Conservation (phyloP, 768 basidiomycete genomes). For the Rhizopogon vulgaris region DNA sequence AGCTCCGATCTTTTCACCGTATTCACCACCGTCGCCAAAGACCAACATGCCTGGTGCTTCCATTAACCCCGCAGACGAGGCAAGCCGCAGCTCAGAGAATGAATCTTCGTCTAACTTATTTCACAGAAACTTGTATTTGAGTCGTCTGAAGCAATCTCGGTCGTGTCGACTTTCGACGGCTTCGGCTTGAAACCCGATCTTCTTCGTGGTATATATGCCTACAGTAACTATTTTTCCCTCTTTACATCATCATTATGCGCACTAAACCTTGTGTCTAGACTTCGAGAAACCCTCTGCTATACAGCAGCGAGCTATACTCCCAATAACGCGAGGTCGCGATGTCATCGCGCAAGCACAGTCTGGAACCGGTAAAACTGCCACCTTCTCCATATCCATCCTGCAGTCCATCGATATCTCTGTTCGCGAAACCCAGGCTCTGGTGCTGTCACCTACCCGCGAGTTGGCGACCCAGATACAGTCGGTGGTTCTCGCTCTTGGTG, state of each 20-base stretch:
- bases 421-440: constrained; percentile 92
- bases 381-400: constrained; percentile 96
- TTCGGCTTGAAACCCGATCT: constrained; percentile 92
- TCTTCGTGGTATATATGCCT: constrained; percentile 94
- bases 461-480: constrained; percentile 99
- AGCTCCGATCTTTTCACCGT: constrained; percentile 49
- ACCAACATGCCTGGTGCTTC: constrained; percentile 57
- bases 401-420: constrained; percentile 96
- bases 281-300: constrained; percentile 99
- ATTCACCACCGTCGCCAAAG: constrained; percentile 17
- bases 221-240: constrained; percentile 54
- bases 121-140: constrained; percentile 87
- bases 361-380: constrained; percentile 99
- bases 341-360: constrained; percentile 99
- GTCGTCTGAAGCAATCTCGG: constrained; percentile 87
- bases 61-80: constrained; percentile 84
- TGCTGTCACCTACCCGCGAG: constrained; percentile 97
- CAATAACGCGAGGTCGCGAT: constrained; percentile 92
- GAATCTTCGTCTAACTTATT: not conserved
- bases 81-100: constrained; percentile 21
- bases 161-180: constrained; percentile 87
- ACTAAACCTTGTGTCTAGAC: constrained; percentile 36
- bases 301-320: constrained; percentile 95
- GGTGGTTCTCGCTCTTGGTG: constrained; percentile 90
- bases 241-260: not conserved